Base-by-base conservation (phyloP, 257 asterid genomes). In the Capsicum pubescens region DNA sequence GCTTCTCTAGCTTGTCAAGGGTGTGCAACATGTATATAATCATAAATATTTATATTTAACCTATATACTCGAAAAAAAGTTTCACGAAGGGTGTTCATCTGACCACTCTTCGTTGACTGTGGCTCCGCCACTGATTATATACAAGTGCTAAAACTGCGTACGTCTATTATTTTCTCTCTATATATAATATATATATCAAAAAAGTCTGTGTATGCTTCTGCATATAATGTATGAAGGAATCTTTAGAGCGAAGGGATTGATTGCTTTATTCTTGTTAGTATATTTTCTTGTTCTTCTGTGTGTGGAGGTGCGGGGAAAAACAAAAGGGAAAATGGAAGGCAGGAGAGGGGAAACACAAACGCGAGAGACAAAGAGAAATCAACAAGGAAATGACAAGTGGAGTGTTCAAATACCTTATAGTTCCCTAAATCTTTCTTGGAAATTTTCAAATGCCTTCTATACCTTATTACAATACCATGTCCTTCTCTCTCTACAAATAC, bases 351-450 rank as follows among this genome's bases (percentile, higher is more conserved):
- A 52, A 76, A 21, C 13, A 26, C 21, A 52, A 76, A 76, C 3
- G 26, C 26, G 81, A 35, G 79, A 54, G 16, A 48, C 44, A 3
- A 10, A 50, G 15, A 67, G 39, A n/a, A 57, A 15, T 42, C 13
- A 54, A 67, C 36, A 58, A 5, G 8, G 35, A 17, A 82, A 72
- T 66, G 80, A 68, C 80, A 82, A 67, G 67, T 82, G 84, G 84
- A 66, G 13, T 66, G 55, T 26, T 32, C 48, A 76, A 52, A 11
- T 48, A 76, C 46, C 63, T 72, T 72, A 12, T 39, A 46, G 12
- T 72, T 72, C 35, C 59, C 80, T 72, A 46, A 72, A 69, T 39
- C 14, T 15, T 72, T 46, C 26, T 8, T 76, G 13, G 81, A 76
- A 76, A 76, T 52, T 13, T 21, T 76, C 54, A 16, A 67, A 67